These are phyloP conservation scores for Sporopachydermia lactativora DNA, from an alignment of 805 yeast genomes.

Conservation along the genomic window DNA sequence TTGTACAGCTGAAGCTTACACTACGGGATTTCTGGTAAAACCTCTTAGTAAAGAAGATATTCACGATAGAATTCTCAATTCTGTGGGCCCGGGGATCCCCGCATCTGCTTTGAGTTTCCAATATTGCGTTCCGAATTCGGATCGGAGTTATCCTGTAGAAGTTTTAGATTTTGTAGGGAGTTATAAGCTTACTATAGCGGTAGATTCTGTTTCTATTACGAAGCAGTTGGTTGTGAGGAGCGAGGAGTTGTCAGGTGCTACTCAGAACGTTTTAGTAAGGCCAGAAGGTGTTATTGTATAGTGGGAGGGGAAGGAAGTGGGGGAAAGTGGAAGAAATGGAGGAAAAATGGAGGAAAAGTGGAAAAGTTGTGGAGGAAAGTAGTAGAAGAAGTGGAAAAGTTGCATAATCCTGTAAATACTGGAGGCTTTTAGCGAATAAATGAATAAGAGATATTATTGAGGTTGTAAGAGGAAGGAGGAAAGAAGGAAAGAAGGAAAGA, in stretches of 20 bases:
- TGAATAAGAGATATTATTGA: too few relatives aligned
- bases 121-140: not conserved
- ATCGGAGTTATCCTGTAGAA: not conserved
- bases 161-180: not conserved
- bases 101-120: not conserved
- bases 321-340: too few relatives aligned
- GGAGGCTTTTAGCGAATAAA: too few relatives aligned
- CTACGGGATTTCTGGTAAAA: not conserved
- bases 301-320: too few relatives aligned
- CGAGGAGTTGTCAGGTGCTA: not conserved
- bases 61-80: not conserved
- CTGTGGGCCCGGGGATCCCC: not conserved
- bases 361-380: too few relatives aligned
- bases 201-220: not conserved
- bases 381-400: too few relatives aligned
- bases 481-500: too few relatives aligned
- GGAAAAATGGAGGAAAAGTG: too few relatives aligned
- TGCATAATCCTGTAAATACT: too few relatives aligned
- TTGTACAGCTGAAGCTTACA: not conserved
- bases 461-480: too few relatives aligned
- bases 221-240: not conserved
- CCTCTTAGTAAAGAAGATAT: not conserved
- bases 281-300: slow-evolving; percentile 1
- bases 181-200: not conserved
- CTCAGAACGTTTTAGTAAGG: not conserved